Evolutionary conservation across 2,329 filamentous ascomycete genomes (phyloP).

Genomic region (Ophiostoma angusticollis): DNA sequence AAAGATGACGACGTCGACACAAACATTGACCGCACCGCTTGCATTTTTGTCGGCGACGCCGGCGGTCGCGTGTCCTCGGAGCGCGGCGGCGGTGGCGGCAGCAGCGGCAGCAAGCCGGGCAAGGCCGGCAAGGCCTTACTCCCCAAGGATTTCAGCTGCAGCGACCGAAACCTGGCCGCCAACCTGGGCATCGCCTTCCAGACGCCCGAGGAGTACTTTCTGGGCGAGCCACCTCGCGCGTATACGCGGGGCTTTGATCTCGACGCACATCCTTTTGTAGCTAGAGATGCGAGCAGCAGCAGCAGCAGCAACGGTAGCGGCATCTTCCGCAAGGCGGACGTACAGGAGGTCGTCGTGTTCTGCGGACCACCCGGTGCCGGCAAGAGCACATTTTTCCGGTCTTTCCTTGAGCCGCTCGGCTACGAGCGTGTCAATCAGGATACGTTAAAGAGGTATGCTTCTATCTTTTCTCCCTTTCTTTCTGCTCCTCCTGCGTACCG

Average conservation of each 20-base stretch:
- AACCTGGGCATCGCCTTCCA: constrained; percentile 71
- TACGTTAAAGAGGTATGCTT: constrained; percentile 51
- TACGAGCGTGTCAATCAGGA: constrained; percentile 90
- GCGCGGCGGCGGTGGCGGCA: too few relatives aligned
- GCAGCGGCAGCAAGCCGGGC: too few relatives aligned
- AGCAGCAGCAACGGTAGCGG: constrained; percentile 16
- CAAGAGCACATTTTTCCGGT: constrained; percentile 85
- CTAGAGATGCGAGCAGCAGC: constrained; percentile 1
- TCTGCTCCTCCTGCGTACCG: background rate
- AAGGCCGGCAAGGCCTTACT: constrained; percentile 44
- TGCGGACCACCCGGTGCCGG: constrained; percentile 82
- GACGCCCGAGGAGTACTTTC: constrained; percentile 88
- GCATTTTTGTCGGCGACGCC: constrained; percentile 86
- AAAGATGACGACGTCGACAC: constrained; percentile 24
- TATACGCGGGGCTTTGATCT: constrained; percentile 65
- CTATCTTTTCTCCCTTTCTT: constrained; percentile 5
- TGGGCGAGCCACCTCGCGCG: constrained; percentile 50
- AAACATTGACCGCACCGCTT: constrained; percentile 55
- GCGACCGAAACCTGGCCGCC: constrained; percentile 66
- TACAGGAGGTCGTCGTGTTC: constrained; percentile 67
- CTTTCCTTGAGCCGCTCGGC: constrained; percentile 59
- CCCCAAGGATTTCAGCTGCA: constrained; percentile 51
- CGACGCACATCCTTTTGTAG: constrained; percentile 35
- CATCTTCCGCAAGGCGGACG: constrained; percentile 46
- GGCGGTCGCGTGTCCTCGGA: constrained; percentile 41